phyloP scores from a whole-genome alignment of 2,329 filamentous ascomycete species.

The Pseudocercospora fijiensis region DNA sequence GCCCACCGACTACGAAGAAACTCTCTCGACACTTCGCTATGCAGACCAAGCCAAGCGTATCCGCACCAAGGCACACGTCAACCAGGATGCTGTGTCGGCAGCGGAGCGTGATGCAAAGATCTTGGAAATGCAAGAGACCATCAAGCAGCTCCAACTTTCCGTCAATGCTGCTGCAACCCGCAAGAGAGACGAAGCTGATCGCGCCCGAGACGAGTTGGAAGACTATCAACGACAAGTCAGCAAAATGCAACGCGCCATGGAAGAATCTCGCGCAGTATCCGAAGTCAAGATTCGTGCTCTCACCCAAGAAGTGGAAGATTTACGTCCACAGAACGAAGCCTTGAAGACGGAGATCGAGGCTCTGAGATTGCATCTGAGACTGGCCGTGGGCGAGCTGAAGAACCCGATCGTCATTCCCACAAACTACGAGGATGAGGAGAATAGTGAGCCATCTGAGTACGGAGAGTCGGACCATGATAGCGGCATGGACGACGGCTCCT shows the following conservation, averaged over 20 bases:
- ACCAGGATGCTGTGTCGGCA: conserved; percentile 89
- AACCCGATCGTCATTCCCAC: conserved; percentile 75
- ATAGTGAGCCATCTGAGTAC: conserved; percentile 44
- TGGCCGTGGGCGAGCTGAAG: conserved; percentile 80
- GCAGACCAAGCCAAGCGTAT: conserved; percentile 98
- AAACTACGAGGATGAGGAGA: conserved; percentile 37
- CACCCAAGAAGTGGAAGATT: conserved; percentile 52
- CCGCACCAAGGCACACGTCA: conserved; percentile 88
- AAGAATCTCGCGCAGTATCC: conserved; percentile 83
- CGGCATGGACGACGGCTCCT: conserved; percentile 52
- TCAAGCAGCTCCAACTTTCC: conserved; percentile 77
- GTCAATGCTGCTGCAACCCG: conserved; percentile 58
- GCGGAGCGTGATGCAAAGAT: conserved; percentile 95
- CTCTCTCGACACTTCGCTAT: conserved; percentile 90
- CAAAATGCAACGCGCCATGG: conserved; percentile 92
- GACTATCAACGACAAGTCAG: conserved; percentile 91
- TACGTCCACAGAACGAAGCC: conserved; percentile 57
- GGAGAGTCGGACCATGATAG: conserved; percentile 59
- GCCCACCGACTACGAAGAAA: conserved; percentile 95
- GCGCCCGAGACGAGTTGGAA: conserved; percentile 80
- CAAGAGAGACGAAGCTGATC: conserved; percentile 70
- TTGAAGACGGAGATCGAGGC: conserved; percentile 74
- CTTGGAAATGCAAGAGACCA: conserved; percentile 90
- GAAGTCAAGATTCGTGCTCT: conserved; percentile 92
- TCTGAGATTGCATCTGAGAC: conserved; percentile 78